Base-by-base conservation (phyloP, 2,329 filamentous ascomycete species). In the Grosmannia serpens region DNA sequence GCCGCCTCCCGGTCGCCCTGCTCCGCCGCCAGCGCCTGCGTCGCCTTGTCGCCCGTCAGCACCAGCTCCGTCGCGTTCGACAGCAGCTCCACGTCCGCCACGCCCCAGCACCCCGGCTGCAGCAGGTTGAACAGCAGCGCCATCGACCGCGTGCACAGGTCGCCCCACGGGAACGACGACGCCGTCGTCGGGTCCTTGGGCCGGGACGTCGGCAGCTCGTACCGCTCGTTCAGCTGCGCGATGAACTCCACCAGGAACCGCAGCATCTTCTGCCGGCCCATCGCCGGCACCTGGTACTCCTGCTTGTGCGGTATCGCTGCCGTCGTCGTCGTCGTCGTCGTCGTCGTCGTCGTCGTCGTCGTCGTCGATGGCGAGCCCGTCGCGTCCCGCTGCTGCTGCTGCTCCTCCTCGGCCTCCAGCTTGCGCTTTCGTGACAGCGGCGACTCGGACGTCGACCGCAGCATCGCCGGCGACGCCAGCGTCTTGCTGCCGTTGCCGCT, bases 171-270 rank as follows among this genome's bases (percentile, higher is more conserved):
- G 11, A 82, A 69, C 17, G 75, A 75, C 27, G 75, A 74, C 49
- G 73, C 70, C 53, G 66, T 66, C 1, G 70, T 67, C 15, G 75
- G 64, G 49, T 87, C 84, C 54, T 83, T 81, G 49, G 83, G 78
- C 65, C 85, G 87, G 17, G 83, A 79, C 26, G 87, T 88, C 17
- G 86, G 86, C 26, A 91, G 81, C 24, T 85, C 85, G 69, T 88
- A 96, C 38, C 91, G 84, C 71, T 97, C 94, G 22, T 88, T 87
- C 26, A 96, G 78, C 55, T 90, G 88, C 1, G 91, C 91, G 65
- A 97, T 96, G 71, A 97, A 97, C 61, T 94, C 89, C 33, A 97
- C 88, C 35, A 99, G 81, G 67, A 97, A 99, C 71, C 96, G 96
- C 53, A 96, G 81, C 76, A 99, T 87, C 70, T 90, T 87, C 50